A percentile compares a stretch with the other conserved stretches of the same genome.
Conservation (phyloP, 139 green algal species). For the Monoraphidium neglectum region DNA sequence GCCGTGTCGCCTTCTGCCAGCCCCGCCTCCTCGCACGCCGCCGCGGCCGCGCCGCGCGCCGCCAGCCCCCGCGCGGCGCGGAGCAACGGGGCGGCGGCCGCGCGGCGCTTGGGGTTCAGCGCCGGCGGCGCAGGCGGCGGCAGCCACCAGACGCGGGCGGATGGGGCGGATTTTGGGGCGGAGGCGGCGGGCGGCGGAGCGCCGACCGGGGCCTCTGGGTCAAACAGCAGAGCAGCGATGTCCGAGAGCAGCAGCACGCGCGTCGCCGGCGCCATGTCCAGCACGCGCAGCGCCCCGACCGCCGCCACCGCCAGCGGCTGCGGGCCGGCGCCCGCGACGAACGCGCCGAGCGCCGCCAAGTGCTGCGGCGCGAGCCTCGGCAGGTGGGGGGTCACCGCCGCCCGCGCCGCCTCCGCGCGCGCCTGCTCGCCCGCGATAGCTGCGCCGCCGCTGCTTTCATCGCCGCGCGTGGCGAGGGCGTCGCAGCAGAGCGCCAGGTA, state of each 20-base stretch:
- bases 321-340: constrained; percentile 3
- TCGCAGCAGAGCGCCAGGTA: constrained; percentile 7
- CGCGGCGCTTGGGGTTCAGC: too few species aligned
- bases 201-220: constrained; percentile 12
- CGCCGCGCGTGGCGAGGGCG: neutral
- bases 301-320: constrained; percentile 19
- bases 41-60: too few species aligned
- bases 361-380: constrained; percentile 5
- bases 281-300: constrained; percentile 8
- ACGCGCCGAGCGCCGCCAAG: constrained; percentile 1
- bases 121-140: too few species aligned
- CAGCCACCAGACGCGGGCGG: too few species aligned
- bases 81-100: too few species aligned
- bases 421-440: constrained; percentile 1
- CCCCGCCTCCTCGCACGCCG: too few species aligned
- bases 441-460: neutral
- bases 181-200: neutral
- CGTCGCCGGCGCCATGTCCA: constrained; percentile 4
- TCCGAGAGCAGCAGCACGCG: constrained; percentile 17
- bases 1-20: too few species aligned
- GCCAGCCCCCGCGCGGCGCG: too few species aligned
- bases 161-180: too few species aligned
- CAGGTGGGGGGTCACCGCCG: neutral
- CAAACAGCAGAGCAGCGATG: constrained; percentile 2
- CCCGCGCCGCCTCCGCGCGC: neutral